Percentiles rank a stretch among this genome's conserved stretches.
Evolutionary conservation across 306 rosid genomes (phyloP).

Genomic region (Pterocarpus macrocarpus): DNA sequence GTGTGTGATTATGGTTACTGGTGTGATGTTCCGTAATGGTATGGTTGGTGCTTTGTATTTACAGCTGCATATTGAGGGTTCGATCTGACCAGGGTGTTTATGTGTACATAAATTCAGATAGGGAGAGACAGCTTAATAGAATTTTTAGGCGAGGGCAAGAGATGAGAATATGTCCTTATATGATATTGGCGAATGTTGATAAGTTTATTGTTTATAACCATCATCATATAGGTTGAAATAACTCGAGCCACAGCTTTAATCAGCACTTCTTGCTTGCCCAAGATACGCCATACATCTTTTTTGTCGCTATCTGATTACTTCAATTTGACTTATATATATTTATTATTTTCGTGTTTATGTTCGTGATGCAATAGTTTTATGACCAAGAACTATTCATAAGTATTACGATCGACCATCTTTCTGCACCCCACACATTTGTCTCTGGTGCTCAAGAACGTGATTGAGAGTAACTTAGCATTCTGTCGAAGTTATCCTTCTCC

Average conservation of each 20-base stretch:
- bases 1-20: constrained; percentile 17
- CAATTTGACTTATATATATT: background rate
- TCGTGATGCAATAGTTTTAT: too few species aligned
- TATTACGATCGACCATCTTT: too few species aligned
- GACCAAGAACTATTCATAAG: too few species aligned
- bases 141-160: constrained; percentile 12
- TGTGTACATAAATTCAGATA: constrained; percentile 36
- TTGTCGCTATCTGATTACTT: too few species aligned
- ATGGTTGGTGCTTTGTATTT: constrained; percentile 25
- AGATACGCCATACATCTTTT: too few species aligned
- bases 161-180: constrained; percentile 1
- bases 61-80: background rate
- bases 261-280: background rate
- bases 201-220: too few species aligned
- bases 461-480: too few species aligned
- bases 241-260: too few species aligned
- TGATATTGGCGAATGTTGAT: background rate
- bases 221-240: background rate
- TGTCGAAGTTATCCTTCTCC: too few species aligned
- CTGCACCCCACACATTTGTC: background rate
- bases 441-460: background rate
- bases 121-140: constrained; percentile 25
- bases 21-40: constrained; percentile 22
- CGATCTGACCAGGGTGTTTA: background rate
- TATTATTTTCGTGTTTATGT: background rate